Evolutionary conservation across 2,329 filamentous ascomycete genomes (phyloP), one percentile per base, ranked within the genome.

Genomic region (Colletotrichum sp.): DNA sequence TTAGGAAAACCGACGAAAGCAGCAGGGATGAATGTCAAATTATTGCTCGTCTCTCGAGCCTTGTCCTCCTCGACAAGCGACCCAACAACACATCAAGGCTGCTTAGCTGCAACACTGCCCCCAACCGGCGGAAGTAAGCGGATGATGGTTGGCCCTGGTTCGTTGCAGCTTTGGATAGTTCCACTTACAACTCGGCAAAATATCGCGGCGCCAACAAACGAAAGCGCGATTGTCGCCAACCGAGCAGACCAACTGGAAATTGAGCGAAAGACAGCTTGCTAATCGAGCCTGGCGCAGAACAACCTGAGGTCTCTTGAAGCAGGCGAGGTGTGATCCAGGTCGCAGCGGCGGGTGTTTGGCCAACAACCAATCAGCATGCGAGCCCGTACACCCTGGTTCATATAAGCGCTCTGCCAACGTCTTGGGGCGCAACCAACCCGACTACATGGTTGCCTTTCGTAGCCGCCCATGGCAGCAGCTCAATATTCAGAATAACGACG

Each of bases 281-380:
- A 21, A 52, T 52, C 43, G 12, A 52, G 43, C 43, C 43, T 52
- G 43, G n/a, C 43, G 43, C 43, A 52, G 43, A 52, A 52, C 10
- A 21, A 52, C n/a, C 43, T 52, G n/a, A 52, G 43, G 43, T 52
- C 43, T 52, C n/a, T 52, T 52, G 32, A 39, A 32, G 43, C 57
- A 57, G 73, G 70, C 43, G 73, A 75, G 57, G 72, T 78, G 77
- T 78, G 77, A 78, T 75, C 32, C 48, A 71, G 67, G 75, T 68
- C 77, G 77, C 77, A 77, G 64, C 60, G 64, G 75, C 72, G 72
- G 43, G 57, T 72, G 75, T 55, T 30, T 55, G 21, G 18, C 61
- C 21, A 59, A 39, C 65, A 63, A 48, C 77, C 75, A 78, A 78
- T 78, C 77, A 78, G 67, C 52, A 61, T 32, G 43, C 43, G 12